Conservation (phyloP, 208 protist species). For the Trypanosoma melophagium region DNA sequence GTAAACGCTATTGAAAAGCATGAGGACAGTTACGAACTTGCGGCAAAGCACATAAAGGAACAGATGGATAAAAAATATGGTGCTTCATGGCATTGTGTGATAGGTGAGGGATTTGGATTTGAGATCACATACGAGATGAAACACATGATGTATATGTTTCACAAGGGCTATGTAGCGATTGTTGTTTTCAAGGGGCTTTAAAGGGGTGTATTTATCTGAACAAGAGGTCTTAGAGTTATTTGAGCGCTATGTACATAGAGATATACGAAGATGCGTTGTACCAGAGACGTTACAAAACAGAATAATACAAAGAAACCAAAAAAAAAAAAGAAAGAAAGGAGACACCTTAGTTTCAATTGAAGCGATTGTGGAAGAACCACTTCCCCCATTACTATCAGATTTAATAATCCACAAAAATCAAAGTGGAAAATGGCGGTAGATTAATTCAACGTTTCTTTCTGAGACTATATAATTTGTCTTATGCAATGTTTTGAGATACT, state of each 20-base stretch:
- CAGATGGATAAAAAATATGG: slow-evolving; percentile 96
- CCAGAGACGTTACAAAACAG: too few relatives aligned
- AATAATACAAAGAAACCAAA: too few relatives aligned
- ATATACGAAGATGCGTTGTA: background rate
- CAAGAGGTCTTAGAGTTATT: background rate
- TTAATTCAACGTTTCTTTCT: too few relatives aligned
- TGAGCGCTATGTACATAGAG: background rate
- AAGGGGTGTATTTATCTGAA: background rate
- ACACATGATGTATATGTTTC: slow-evolving; percentile 94
- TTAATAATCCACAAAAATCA: too few relatives aligned
- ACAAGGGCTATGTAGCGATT: slow-evolving; percentile 89
- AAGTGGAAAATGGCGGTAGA: too few relatives aligned
- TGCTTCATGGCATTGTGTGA: slow-evolving; percentile 93
- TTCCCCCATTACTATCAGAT: too few relatives aligned
- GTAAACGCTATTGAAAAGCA: slow-evolving; percentile 93
- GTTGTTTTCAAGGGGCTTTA: slow-evolving; percentile 94
- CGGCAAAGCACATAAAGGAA: slow-evolving; percentile 93
- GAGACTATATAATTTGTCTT: too few relatives aligned
- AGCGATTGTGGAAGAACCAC: too few relatives aligned
- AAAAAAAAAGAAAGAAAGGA: too few relatives aligned
- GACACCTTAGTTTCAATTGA: too few relatives aligned
- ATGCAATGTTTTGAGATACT: too few relatives aligned
- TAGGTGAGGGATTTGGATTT: slow-evolving; percentile 94
- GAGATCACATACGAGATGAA: slow-evolving; percentile 94
- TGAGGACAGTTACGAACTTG: slow-evolving; percentile 91